phyloP scores from a whole-genome alignment of 2,329 filamentous ascomycete species.

The Chrysoporthe puriensis region DNA sequence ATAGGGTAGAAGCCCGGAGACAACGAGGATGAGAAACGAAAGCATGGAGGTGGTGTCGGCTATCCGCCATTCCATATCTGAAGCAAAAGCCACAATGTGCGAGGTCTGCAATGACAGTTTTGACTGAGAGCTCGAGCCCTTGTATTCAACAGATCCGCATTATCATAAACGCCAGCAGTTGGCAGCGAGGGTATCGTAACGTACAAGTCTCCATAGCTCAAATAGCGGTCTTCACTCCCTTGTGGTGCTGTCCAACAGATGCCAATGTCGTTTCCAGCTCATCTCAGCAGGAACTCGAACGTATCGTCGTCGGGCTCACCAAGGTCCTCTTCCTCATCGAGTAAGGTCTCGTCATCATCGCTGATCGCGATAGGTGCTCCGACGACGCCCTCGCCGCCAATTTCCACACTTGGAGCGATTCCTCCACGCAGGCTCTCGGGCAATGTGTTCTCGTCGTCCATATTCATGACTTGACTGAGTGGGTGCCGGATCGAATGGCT shows the following conservation, averaged over 20 bases:
- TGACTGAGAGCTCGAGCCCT: slow-evolving; percentile 13
- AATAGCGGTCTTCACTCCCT: neutral
- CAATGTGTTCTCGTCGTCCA: neutral
- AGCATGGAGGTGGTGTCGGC: neutral
- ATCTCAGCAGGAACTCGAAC: slow-evolving; percentile 25
- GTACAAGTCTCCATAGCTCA: slow-evolving; percentile 12
- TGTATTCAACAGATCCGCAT: slow-evolving; percentile 20
- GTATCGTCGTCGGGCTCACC: slow-evolving; percentile 26
- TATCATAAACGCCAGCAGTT: slow-evolving; percentile 10
- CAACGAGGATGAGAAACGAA: slow-evolving; percentile 17
- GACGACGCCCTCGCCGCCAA: neutral
- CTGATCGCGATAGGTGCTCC: neutral
- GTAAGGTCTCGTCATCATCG: neutral
- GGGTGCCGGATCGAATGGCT: slow-evolving; percentile 3
- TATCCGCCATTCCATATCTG: neutral
- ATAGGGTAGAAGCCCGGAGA: slow-evolving; percentile 20
- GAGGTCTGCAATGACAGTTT: neutral
- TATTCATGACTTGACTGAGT: slow-evolving; percentile 14
- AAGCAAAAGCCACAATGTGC: neutral
- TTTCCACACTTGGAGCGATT: no score
- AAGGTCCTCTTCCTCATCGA: slow-evolving; percentile 18
- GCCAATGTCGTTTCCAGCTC: neutral
- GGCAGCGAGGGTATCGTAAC: slow-evolving; percentile 26
- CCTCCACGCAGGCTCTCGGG: neutral
- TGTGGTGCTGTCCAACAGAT: neutral